Evolutionary conservation across 345 rosid genomes (phyloP).

Genomic region (Nasturtium officinale): DNA sequence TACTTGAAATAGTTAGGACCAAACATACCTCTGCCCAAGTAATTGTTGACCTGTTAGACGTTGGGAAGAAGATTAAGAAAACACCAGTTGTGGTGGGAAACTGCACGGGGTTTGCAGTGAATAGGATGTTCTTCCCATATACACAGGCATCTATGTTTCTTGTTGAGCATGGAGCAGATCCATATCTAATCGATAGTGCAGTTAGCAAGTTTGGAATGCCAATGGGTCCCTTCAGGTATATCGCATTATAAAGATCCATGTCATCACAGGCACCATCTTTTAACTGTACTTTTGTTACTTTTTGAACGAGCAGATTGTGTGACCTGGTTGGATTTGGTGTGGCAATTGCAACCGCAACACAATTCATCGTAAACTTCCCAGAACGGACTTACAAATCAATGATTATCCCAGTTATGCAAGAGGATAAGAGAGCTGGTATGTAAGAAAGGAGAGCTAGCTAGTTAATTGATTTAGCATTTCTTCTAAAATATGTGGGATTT

Average conservation of each 20-base stretch:
- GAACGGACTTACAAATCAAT: slow-evolving; percentile 84
- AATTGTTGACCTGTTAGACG: slow-evolving; percentile 83
- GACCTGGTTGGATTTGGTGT: slow-evolving; percentile 98
- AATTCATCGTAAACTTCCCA: slow-evolving; percentile 78
- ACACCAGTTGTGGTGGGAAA: slow-evolving; percentile 95
- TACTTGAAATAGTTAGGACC: slow-evolving; percentile 90
- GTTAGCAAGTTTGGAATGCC: slow-evolving; percentile 97
- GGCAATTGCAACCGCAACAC: slow-evolving; percentile 73
- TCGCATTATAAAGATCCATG: slow-evolving; percentile 7
- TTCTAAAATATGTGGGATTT: slow-evolving; percentile 22
- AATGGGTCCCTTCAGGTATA: slow-evolving; percentile 95
- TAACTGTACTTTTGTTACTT: slow-evolving; percentile 8
- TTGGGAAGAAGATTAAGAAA: slow-evolving; percentile 90
- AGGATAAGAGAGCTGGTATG: slow-evolving; percentile 88
- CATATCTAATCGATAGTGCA: slow-evolving; percentile 71
- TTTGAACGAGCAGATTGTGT: slow-evolving; percentile 56
- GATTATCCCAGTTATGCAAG: slow-evolving; percentile 84
- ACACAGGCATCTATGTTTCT: slow-evolving; percentile 81
- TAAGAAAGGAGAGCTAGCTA: slow-evolving; percentile 1
- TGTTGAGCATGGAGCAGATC: slow-evolving; percentile 80
- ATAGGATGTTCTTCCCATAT: slow-evolving; percentile 97
- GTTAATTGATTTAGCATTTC: slow-evolving; percentile 11
- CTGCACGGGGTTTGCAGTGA: slow-evolving; percentile 98
- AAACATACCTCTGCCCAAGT: slow-evolving; percentile 84
- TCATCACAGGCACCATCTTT: not conserved